Evolutionary conservation across 2,329 filamentous ascomycete genomes (phyloP), one percentile per base, ranked within the genome.

Genomic region (Passalora sequoiae): DNA sequence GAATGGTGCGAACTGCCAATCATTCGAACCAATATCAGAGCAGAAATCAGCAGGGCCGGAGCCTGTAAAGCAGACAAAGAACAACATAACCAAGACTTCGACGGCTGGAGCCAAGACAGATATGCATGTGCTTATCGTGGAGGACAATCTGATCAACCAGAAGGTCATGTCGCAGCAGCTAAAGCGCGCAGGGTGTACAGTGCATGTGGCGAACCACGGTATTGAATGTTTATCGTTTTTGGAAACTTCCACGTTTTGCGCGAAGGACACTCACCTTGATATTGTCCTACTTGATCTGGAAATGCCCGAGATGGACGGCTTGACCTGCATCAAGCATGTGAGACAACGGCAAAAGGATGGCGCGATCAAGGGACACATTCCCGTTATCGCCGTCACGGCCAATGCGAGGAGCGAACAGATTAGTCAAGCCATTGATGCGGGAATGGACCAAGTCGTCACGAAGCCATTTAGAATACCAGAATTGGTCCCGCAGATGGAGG

Each of bases 321-420:
- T 60, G 6, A 54, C 57, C 0, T 61, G 60, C 15, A 56, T 61
- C 10, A 44, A 46, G n/a, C 51, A 60, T 21, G 63, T 65, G 10
- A 47, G 62, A 3, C 40, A 51, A 20, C 38, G 54, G n/a, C 55
- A 64, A 43, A 31, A 39, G 1, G 47, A 40, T 12, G 54, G 58
- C 12, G 30, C 40, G 19, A 75, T 86, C 36, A 25, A 16, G 2
- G 31, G 48, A 0, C 56, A 59, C 10, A 52, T 61, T 0, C 60
- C 59, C 1, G 60, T 64, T 17, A 56, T 65, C 29, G 61, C 59
- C 2, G 60, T 65, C 4, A 63, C 60, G 7, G 62, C 61, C 2
- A 64, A 65, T 46, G 61, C 59, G 16, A 39, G 63, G 4, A 47
- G 52, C 1, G 62, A 64, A 42, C 61, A 65, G 44, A 57, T 60